Evolutionary conservation across 148 eudicot species (phyloP), one percentile per base, ranked within the genome.

Genomic region (Arctostaphylos glauca): DNA sequence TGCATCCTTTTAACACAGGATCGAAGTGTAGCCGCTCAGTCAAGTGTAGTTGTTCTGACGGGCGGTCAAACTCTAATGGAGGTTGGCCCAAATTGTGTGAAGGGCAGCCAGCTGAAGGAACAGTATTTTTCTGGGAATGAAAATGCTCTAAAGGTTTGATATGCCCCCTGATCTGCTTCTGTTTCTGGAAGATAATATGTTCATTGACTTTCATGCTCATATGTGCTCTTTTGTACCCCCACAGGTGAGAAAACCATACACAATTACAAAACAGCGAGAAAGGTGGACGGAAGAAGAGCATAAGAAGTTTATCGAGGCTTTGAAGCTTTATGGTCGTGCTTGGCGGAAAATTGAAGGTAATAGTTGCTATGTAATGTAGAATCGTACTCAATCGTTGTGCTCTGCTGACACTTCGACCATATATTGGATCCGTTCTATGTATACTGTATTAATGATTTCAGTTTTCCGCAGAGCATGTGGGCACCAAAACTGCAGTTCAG

Each of bases 201-300:
- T 86, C 16, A 47, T 3, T 66, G 43, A 59, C 84, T 76, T 76
- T 78, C 72, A 81, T 75, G 80, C 75, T 78, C 38, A 71, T 85
- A 54, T 31, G 73, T 70, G 46, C 55, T 58, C 7, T 66, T 31
- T 68, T 74, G 71, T 73, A 50, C 58, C 81, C 47, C 18, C 70
- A 80, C 81, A 95, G 98, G 89, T 88, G 77, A 86, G 98, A 85
- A 95, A 95, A 87, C 96, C 96, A 1, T 95, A 95, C 84, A 94
- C 98, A 23, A 94, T 95, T 31, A 88, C 97, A 9, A 95, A 94
- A 86, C 98, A 95, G 84, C 91, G 98, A 88, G 96, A 95, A 81
- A 87, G 93, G 86, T 95, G 98, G 98, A 91, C 98, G 2, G 98
- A 94, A 52, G 98, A 95, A 88, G 98, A 95, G 86, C 98, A 95